Base-by-base conservation (phyloP, 352 stramenopile genomes). In the Plasmopara muralis region DNA sequence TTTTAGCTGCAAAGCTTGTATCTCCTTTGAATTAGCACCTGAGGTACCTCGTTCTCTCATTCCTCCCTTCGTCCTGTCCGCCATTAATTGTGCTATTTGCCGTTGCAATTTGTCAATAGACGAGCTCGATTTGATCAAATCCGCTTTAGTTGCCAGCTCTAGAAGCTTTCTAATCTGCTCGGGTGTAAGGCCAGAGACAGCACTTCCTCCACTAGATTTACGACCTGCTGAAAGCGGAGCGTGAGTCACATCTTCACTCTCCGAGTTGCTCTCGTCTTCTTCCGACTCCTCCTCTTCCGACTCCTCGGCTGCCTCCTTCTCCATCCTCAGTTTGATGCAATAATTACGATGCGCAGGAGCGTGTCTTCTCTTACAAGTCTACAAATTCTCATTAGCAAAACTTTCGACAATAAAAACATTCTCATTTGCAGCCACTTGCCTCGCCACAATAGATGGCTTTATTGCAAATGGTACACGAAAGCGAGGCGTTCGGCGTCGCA, bases 51-150 rank as follows among this genome's bases (percentile, higher is more conserved):
- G 61, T 20, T 77, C 56, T 10, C 67, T 54, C 1, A 43, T 35
- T 6, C 20, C 37, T 13, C 70, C 61, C 18, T 57, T 57, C 12
- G 53, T 66, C 46, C 64, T 61, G 20, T 64, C 63, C 25, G 60
- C 57, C 71, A 89, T 89, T 28, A 93, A 66, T 56, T 88, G 69
- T 25, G 77, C 64, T 15, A 93, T 86, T 57, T 93, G 83, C 37
- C 68, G 47, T 65, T 93, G 76, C 12, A 91, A 55, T 50, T 77
- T 64, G 29, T 84, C 76, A 43, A 91, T 68, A 25, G 63, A 71
- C 29, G 66, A 74, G 35, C 50, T 72, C 15, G 61, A 69, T 4
- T 61, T 75, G 38, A 74, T 68, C n/a, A 50, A 48, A 43, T 91
- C 77, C 0, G 72, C 54, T 49, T 81, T 83, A 8, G 66, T 53